Conservation (phyloP, 495 filamentous ascomycete genomes). For the Neurospora sp. region DNA sequence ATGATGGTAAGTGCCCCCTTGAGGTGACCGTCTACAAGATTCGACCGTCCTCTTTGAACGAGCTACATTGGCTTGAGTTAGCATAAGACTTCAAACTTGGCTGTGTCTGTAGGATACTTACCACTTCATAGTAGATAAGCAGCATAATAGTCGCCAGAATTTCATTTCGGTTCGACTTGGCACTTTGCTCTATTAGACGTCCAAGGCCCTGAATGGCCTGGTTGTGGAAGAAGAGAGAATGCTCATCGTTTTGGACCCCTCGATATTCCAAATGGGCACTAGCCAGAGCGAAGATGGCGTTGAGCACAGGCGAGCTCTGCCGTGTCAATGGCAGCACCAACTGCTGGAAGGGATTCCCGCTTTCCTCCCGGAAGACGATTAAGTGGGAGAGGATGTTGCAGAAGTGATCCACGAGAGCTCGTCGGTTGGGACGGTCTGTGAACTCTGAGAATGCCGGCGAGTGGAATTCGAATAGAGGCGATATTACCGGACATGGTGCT, state of each 20-base stretch:
- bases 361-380: constrained; percentile 53
- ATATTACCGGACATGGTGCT: constrained; percentile 34
- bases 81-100: not conserved
- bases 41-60: constrained; percentile 46
- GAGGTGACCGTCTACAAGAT: constrained; percentile 49
- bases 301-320: constrained; percentile 41
- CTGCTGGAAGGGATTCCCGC: constrained; percentile 53
- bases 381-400: constrained; percentile 53
- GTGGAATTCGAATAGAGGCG: constrained; percentile 40
- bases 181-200: constrained; percentile 43
- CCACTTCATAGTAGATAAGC: constrained; percentile 54
- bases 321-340: constrained; percentile 48
- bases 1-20: constrained; percentile 52
- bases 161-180: constrained; percentile 42
- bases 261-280: constrained; percentile 51
- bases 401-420: constrained; percentile 51
- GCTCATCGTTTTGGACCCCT: constrained; percentile 44
- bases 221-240: constrained; percentile 49
- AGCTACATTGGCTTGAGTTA: constrained; percentile 29
- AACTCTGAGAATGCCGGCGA: constrained; percentile 46
- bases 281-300: constrained; percentile 48
- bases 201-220: constrained; percentile 49
- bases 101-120: constrained; percentile 19
- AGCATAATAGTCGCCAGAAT: constrained; percentile 52
- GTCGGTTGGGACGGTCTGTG: constrained; percentile 41